These are phyloP conservation scores for Castanea sativa DNA, from an alignment of 306 rosid genomes.

Conservation along the genomic window DNA sequence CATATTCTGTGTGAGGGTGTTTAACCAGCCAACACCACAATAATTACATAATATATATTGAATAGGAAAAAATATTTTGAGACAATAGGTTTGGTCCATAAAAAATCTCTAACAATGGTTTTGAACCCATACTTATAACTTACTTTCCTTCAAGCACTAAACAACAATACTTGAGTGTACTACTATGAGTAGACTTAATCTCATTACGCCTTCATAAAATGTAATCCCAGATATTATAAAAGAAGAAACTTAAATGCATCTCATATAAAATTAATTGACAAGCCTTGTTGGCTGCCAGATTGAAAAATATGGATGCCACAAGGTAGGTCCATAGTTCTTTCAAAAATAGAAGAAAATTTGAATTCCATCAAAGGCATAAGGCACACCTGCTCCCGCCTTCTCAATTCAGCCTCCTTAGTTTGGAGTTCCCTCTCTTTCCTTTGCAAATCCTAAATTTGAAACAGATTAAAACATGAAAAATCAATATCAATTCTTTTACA, in stretches of 20 bases:
- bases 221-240: constrained; percentile 4
- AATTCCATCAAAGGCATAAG: constrained; percentile 8
- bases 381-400: constrained; percentile 81
- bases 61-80: neutral
- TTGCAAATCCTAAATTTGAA: constrained; percentile 64
- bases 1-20: too few species aligned
- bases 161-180: neutral
- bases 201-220: neutral
- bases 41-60: neutral
- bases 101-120: neutral
- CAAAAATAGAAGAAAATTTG: neutral
- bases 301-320: neutral
- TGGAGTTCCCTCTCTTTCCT: constrained; percentile 97
- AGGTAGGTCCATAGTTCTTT: neutral
- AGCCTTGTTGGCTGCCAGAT: neutral
- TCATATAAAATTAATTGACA: neutral
- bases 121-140: neutral
- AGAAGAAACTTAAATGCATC: neutral
- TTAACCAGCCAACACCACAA: too few species aligned
- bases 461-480: constrained; percentile 22
- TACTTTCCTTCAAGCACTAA: neutral
- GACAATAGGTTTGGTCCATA: neutral
- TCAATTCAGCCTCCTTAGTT: constrained; percentile 91
- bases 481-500: constrained; percentile 1
- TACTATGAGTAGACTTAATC: neutral